phyloP scores from a whole-genome alignment of 805 yeast species.

The Candida ulmi region DNA sequence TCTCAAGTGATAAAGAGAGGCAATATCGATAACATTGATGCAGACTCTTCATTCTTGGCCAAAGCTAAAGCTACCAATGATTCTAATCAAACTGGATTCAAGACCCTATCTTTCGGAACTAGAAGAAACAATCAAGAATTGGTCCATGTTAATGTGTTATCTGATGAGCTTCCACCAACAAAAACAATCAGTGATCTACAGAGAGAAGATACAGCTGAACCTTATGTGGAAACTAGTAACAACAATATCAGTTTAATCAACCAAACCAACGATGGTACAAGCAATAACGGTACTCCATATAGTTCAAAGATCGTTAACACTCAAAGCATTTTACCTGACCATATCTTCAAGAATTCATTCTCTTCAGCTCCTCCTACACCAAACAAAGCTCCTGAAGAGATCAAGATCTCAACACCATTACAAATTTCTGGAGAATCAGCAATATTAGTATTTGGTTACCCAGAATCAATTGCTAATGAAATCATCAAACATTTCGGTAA shows the following conservation, averaged over 20 bases:
- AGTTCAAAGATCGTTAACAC: slow-evolving; percentile 4
- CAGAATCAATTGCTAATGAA: slow-evolving; percentile 62
- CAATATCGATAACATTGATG: slow-evolving; percentile 14
- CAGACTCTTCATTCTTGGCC: slow-evolving; percentile 19
- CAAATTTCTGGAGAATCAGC: slow-evolving; percentile 43
- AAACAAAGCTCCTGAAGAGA: slow-evolving; percentile 1
- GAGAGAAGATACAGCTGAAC: slow-evolving; percentile 28
- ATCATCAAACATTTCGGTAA: slow-evolving; percentile 70
- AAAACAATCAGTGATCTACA: slow-evolving; percentile 35
- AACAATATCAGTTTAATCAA: slow-evolving; percentile 7
- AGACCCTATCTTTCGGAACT: slow-evolving; percentile 33
- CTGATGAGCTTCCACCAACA: slow-evolving; percentile 37
- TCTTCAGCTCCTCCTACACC: background rate
- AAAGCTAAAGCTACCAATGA: slow-evolving; percentile 11
- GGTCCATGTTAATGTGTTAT: slow-evolving; percentile 25
- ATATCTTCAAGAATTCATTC: slow-evolving; percentile 6
- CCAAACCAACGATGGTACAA: background rate
- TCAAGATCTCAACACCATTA: slow-evolving; percentile 1
- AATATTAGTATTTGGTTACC: slow-evolving; percentile 83
- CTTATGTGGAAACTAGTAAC: slow-evolving; percentile 9
- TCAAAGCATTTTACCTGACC: slow-evolving; percentile 6
- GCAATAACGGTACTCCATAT: background rate
- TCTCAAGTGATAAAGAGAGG: slow-evolving; percentile 40
- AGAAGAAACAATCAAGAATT: slow-evolving; percentile 22
- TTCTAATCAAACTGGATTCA: slow-evolving; percentile 26